Conservation (phyloP, 2,329 filamentous ascomycete species). For the Aspergillus piperis region DNA sequence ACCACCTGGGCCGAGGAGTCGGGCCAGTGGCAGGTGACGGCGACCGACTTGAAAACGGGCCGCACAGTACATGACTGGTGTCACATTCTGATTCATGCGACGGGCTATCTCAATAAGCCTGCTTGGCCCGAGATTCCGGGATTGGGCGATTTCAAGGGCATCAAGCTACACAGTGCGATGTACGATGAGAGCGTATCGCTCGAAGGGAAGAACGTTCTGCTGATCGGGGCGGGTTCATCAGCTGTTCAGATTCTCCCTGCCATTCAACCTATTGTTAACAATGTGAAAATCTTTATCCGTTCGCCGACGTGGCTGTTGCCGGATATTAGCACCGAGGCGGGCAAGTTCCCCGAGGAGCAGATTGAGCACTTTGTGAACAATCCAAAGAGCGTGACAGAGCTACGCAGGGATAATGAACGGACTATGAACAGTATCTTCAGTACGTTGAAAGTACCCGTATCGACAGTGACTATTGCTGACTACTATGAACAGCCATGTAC, state of each 20-base stretch:
- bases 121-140: not conserved
- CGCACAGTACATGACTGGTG: not conserved
- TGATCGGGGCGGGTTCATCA: slow-evolving; percentile 38
- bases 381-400: not conserved
- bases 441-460: not conserved
- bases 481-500: not conserved
- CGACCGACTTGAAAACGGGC: not conserved
- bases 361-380: not conserved
- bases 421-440: not conserved
- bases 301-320: not conserved
- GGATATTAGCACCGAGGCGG: not conserved
- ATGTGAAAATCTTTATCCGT: not conserved
- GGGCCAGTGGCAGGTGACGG: slow-evolving; percentile 22
- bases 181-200: not conserved
- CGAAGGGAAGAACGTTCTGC: not conserved
- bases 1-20: slow-evolving; percentile 34
- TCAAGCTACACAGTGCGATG: not conserved
- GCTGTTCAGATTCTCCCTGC: slow-evolving; percentile 31
- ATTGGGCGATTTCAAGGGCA: slow-evolving; percentile 20
- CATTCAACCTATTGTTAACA: slow-evolving; percentile 13
- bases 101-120: slow-evolving; percentile 10
- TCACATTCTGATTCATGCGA: not conserved
- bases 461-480: not conserved
- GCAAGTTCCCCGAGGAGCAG: not conserved
- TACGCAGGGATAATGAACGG: not conserved